Evolutionary conservation across 164 flowering plant genomes (phyloP).

Genomic region (Warburgia ugandensis): DNA sequence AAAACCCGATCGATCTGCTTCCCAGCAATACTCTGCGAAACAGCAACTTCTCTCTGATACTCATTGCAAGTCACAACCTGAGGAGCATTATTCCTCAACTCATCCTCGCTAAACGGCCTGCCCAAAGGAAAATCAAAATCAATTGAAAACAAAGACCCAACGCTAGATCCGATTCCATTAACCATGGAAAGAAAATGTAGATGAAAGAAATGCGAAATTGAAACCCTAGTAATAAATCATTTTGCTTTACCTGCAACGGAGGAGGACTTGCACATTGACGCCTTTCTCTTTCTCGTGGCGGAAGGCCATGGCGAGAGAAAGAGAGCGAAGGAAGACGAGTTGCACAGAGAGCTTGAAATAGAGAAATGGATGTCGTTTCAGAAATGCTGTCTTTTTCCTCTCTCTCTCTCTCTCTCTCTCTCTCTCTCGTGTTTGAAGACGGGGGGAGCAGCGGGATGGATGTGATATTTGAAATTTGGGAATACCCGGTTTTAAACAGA

Average conservation of each 20-base stretch:
- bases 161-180: background rate
- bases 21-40: constrained; percentile 89
- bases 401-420: too few relatives aligned
- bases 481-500: too few relatives aligned
- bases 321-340: constrained; percentile 7
- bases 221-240: constrained; percentile 6
- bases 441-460: too few relatives aligned
- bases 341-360: too few relatives aligned
- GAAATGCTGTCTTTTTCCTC: too few relatives aligned
- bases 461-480: too few relatives aligned
- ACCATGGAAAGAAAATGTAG: background rate
- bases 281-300: constrained; percentile 89
- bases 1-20: constrained; percentile 88
- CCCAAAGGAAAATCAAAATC: background rate
- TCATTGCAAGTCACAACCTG: constrained; percentile 88
- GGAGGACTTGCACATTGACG: constrained; percentile 93
- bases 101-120: constrained; percentile 95
- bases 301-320: constrained; percentile 3
- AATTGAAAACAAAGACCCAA: background rate
- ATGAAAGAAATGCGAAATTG: background rate
- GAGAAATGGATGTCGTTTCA: too few relatives aligned
- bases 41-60: constrained; percentile 75
- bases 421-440: too few relatives aligned
- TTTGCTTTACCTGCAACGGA: constrained; percentile 99
- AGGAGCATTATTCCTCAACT: constrained; percentile 84